phyloP scores from a whole-genome alignment of 129 eudicot species.

The Chrysanthemum makinoi region DNA sequence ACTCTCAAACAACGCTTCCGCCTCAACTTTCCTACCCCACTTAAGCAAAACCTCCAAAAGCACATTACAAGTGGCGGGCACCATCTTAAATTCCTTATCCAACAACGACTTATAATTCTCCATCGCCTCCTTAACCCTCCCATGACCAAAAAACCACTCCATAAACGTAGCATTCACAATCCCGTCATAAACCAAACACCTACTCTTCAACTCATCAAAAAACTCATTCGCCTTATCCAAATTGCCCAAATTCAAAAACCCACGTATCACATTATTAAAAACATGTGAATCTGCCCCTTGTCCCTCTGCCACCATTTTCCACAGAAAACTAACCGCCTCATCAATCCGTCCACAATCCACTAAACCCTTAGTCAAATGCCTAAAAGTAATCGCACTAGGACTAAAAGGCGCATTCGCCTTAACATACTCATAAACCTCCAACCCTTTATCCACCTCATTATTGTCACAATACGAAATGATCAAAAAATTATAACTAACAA shows the following conservation, averaged over 20 bases:
- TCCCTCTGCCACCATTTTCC: slow-evolving; percentile 79
- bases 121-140: slow-evolving; percentile 80
- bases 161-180: slow-evolving; percentile 77
- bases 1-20: slow-evolving; percentile 70
- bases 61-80: slow-evolving; percentile 83
- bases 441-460: slow-evolving; percentile 56
- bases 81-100: slow-evolving; percentile 69
- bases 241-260: slow-evolving; percentile 59
- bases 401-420: slow-evolving; percentile 72
- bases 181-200: slow-evolving; percentile 87
- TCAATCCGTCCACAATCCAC: slow-evolving; percentile 60
- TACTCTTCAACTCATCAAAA: slow-evolving; percentile 72
- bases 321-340: slow-evolving; percentile 56
- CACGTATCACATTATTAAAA: slow-evolving; percentile 66
- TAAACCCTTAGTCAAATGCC: slow-evolving; percentile 85
- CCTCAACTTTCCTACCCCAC: slow-evolving; percentile 71
- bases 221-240: slow-evolving; percentile 69
- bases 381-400: slow-evolving; percentile 66
- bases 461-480: slow-evolving; percentile 62
- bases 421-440: slow-evolving; percentile 51
- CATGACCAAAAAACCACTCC: slow-evolving; percentile 78
- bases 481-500: slow-evolving; percentile 68
- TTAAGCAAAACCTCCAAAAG: slow-evolving; percentile 66
- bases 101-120: slow-evolving; percentile 57
- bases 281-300: slow-evolving; percentile 83